These are phyloP conservation scores for Sclerotinia subarctica DNA, from an alignment of 2,329 filamentous ascomycete species.

Conservation along the genomic window DNA sequence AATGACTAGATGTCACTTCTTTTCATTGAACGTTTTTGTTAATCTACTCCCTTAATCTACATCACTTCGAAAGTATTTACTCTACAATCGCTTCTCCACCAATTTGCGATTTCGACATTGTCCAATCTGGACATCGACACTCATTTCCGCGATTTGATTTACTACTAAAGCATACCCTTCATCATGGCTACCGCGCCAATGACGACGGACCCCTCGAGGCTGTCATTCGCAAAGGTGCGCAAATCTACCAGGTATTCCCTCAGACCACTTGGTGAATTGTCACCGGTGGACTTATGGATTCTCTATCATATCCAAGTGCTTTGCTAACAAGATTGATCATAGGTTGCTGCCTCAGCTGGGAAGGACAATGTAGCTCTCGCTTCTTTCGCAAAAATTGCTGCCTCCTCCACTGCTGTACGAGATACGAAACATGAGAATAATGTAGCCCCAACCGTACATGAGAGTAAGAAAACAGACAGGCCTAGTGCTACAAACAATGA, in stretches of 20 bases:
- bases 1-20: conserved; percentile 41
- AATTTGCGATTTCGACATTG: conserved; percentile 37
- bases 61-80: conserved; percentile 28
- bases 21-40: conserved; percentile 38
- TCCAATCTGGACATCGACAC: conserved; percentile 36
- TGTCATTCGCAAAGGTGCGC: conserved; percentile 75
- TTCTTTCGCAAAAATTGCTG: conserved; percentile 35
- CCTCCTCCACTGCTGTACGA: conserved; percentile 35
- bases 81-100: conserved; percentile 33
- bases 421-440: conserved; percentile 34
- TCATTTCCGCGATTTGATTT: conserved; percentile 32
- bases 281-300: background rate
- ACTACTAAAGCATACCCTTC: conserved; percentile 23
- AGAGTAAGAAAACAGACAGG: conserved; percentile 21
- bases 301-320: background rate
- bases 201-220: conserved; percentile 51
- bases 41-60: conserved; percentile 40
- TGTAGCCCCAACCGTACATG: conserved; percentile 19
- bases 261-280: conserved; percentile 6
- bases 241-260: conserved; percentile 15
- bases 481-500: conserved; percentile 19
- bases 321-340: background rate
- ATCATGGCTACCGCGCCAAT: conserved; percentile 48
- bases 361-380: conserved; percentile 41
- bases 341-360: conserved; percentile 51